Evolutionary conservation across 768 basidiomycete species (phyloP), one percentile per base, ranked within the genome.

Genomic region (Agaricus subrufescens): DNA sequence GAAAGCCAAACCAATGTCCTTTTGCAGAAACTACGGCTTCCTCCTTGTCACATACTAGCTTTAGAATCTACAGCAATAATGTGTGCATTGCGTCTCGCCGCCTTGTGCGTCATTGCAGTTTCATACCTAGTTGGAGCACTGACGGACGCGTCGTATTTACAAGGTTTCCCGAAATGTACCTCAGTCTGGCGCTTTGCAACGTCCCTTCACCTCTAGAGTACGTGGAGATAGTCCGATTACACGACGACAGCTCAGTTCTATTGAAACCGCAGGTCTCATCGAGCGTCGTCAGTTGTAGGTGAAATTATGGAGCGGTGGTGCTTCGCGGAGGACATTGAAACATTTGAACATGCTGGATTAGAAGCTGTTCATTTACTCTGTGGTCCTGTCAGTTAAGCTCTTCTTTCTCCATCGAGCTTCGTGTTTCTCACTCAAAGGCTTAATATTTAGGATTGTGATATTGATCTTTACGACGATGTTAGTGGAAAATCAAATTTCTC

Each of bases 151-250:
- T 56, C 52, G 25, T 46, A 61, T 61, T 40, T 25, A 30, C 14
- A 40, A 89, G 88, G 49, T 91, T 89, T 69, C 86, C 89, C 23
- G 87, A 89, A 59, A 72, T 84, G 63, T 85, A 83, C 61, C 66
- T 84, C 27, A 89, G 86, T 59, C 71, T 91, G 42, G 82, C 85
- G 3, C 71, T 91, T 14, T 83, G 82, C 62, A 87, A 87, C 65
- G 77, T 87, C 27, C 84, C 86, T 11, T 72, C 86, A 2, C 83
- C 84, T 30, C 75, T 76, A 37, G 86, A 88, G 88, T 90, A 64
- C 61, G 84, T 71, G 14, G 39, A 54, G 47, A 4, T 27, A 37
- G 39, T 2, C 23, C 46, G 26, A 14, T 12, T 7, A 26, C 39
- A 48, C 34, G n/a, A 46, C 26, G 50, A 34, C 1, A 29, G 42